Conservation (phyloP, 2,329 filamentous ascomycete species). For the Podosphaera xanthii region DNA sequence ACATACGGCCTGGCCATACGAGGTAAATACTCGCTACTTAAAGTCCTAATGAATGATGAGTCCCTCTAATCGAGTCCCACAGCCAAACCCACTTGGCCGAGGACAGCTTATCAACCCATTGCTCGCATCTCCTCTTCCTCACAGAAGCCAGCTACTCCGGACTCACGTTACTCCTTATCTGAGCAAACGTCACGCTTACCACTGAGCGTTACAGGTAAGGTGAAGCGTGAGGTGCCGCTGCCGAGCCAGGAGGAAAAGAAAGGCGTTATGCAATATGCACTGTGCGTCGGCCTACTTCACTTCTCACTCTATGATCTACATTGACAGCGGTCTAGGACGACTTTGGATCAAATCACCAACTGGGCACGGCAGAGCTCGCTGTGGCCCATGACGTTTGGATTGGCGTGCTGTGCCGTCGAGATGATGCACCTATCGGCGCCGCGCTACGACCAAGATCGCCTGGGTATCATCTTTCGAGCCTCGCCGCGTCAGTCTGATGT, state of each 20-base stretch:
- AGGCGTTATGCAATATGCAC: constrained; percentile 61
- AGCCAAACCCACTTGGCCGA: constrained; percentile 43
- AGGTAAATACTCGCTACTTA: too few relatives aligned
- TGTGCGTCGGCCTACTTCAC: constrained; percentile 32
- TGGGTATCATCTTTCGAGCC: constrained; percentile 78
- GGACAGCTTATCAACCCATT: constrained; percentile 40
- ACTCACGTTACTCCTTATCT: constrained; percentile 29
- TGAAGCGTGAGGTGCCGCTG: constrained; percentile 50
- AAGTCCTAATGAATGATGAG: too few relatives aligned
- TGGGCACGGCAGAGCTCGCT: constrained; percentile 69
- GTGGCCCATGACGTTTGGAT: constrained; percentile 75
- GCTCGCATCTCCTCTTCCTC: constrained; percentile 42
- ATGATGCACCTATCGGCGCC: constrained; percentile 86
- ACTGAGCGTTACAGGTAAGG: constrained; percentile 24
- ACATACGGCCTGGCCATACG: too few relatives aligned
- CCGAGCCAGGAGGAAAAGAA: constrained; percentile 61
- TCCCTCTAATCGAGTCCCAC: constrained; percentile 2
- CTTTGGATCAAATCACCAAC: constrained; percentile 57
- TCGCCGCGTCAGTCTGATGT: constrained; percentile 75
- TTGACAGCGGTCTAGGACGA: constrained; percentile 29
- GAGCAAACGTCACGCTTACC: constrained; percentile 29
- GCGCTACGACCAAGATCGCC: constrained; percentile 70
- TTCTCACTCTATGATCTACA: too few relatives aligned
- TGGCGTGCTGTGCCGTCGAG: constrained; percentile 73
- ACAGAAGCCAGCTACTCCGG: constrained; percentile 36